Base-by-base conservation (phyloP, 2,329 filamentous ascomycete species). In the Apiospora aurea region DNA sequence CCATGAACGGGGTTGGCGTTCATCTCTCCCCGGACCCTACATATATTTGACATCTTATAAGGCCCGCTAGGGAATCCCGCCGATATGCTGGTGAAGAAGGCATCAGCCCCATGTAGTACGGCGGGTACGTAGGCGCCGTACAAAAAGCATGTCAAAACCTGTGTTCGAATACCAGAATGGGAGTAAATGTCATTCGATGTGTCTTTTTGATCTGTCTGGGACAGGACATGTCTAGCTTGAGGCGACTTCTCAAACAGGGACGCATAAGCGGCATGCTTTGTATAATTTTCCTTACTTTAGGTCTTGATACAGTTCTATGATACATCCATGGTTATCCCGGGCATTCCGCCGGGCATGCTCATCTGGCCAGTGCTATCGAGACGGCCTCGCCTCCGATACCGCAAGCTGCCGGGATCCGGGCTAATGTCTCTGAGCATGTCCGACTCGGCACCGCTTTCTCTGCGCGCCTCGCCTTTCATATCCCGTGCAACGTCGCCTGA, bases 401-500 rank as follows among this genome's bases (percentile, higher is more conserved):
- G 82, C 76, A 75, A 79, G 75, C 73, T 80, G 76, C 46, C 81
- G 10, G 71, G 74, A 14, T 81, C 78, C 41, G 75, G 72, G 47
- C 75, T 83, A 75, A 82, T 75, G 67, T 84, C 79, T 49, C 78
- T 72, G n/a, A 74, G 81, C 24, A 82, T 80, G 75, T 88, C 87
- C 7, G 84, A 83, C 53, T 85, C 83, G 11, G 83, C 79, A 71
- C 87, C 87, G 71, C 82, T 83, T 41, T 64, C 57, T n/a, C 34
- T n/a, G 57, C 85, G 82, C 16, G 85, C 82, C 72, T 90, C 88
- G 16, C 88, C 87, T 69, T 85, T 83, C 57, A 87, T 72, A 68
- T 89, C 87, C 46, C 84, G 85, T 24, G 83, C 82, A 18, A 85
- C 79, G 44, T 91, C 89, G 67, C 86, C 87, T 24, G 88, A 87